phyloP scores from a whole-genome alignment of 1,284 basidiomycete species.

The Ustilago vetiveriae region DNA sequence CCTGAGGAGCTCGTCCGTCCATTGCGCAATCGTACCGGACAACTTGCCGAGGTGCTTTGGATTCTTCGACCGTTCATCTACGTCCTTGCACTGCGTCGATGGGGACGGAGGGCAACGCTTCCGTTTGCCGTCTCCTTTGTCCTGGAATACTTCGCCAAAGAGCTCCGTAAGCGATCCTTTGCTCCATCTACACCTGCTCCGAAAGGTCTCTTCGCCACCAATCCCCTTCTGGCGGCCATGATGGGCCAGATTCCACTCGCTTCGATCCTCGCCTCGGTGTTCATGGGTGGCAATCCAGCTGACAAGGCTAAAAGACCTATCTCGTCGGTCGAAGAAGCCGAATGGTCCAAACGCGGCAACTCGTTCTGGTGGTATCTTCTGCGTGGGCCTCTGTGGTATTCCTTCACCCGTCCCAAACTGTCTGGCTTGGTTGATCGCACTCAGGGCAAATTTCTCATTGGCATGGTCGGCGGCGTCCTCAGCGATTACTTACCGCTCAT shows the following conservation, averaged over 20 bases:
- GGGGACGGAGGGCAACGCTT: slow-evolving; percentile 44
- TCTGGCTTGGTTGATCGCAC: slow-evolving; percentile 73
- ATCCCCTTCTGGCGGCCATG: slow-evolving; percentile 56
- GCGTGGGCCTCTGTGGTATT: slow-evolving; percentile 86
- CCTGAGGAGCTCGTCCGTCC: slow-evolving; percentile 60
- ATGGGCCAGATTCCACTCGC: slow-evolving; percentile 59
- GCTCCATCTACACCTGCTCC: slow-evolving; percentile 5
- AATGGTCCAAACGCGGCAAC: slow-evolving; percentile 82
- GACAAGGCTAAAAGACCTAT: slow-evolving; percentile 49
- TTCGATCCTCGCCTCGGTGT: slow-evolving; percentile 47
- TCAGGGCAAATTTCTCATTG: slow-evolving; percentile 77
- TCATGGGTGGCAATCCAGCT: slow-evolving; percentile 41
- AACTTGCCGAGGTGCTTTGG: slow-evolving; percentile 52
- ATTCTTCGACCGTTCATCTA: slow-evolving; percentile 60
- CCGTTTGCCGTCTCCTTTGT: slow-evolving; percentile 56
- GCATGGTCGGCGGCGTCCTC: slow-evolving; percentile 79
- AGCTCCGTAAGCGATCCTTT: slow-evolving; percentile 50
- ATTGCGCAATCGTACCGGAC: slow-evolving; percentile 35
- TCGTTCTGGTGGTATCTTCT: slow-evolving; percentile 86
- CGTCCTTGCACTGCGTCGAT: slow-evolving; percentile 58
- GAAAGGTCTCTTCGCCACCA: slow-evolving; percentile 20
- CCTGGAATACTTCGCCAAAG: slow-evolving; percentile 54
- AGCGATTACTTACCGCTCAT: slow-evolving; percentile 92
- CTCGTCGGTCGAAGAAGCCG: slow-evolving; percentile 69
- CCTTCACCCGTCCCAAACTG: slow-evolving; percentile 81